Conservation (phyloP, 2,329 filamentous ascomycete species). For the Emergomyces pasteurianus region DNA sequence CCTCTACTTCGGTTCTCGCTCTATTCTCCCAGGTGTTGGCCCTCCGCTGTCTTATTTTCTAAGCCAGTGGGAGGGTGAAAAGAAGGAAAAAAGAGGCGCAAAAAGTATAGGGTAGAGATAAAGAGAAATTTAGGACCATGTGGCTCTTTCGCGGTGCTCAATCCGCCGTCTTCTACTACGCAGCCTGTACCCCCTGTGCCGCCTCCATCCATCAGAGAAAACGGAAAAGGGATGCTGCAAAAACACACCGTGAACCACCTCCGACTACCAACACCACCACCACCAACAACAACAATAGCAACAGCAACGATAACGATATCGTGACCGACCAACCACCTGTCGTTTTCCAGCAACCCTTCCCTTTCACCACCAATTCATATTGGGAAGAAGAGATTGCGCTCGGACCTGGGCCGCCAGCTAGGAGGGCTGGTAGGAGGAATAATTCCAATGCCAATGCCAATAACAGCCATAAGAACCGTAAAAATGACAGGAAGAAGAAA, state of each 20-base stretch:
- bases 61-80: background rate
- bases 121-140: constrained; percentile 15
- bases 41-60: background rate
- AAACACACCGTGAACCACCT: constrained; percentile 53
- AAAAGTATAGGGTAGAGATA: background rate
- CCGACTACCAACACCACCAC: constrained; percentile 48
- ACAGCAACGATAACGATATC: constrained; percentile 30
- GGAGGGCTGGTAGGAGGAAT: constrained; percentile 41
- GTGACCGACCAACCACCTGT: constrained; percentile 51
- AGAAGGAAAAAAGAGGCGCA: background rate
- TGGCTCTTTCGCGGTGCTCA: constrained; percentile 39
- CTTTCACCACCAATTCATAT: constrained; percentile 76
- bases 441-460: constrained; percentile 41
- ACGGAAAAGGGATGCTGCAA: constrained; percentile 57
- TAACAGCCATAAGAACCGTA: constrained; percentile 15
- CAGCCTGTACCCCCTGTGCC: constrained; percentile 48
- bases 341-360: constrained; percentile 61
- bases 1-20: background rate
- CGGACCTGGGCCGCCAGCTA: constrained; percentile 61
- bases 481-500: constrained; percentile 28
- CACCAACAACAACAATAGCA: constrained; percentile 29
- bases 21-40: background rate
- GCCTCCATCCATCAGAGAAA: constrained; percentile 58
- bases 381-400: constrained; percentile 79
- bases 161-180: constrained; percentile 40